A percentile compares a stretch with the other conserved stretches of the same genome.
Evolutionary conservation across 2,329 filamentous ascomycete genomes (phyloP).

Genomic region (Colletotrichum agaves): DNA sequence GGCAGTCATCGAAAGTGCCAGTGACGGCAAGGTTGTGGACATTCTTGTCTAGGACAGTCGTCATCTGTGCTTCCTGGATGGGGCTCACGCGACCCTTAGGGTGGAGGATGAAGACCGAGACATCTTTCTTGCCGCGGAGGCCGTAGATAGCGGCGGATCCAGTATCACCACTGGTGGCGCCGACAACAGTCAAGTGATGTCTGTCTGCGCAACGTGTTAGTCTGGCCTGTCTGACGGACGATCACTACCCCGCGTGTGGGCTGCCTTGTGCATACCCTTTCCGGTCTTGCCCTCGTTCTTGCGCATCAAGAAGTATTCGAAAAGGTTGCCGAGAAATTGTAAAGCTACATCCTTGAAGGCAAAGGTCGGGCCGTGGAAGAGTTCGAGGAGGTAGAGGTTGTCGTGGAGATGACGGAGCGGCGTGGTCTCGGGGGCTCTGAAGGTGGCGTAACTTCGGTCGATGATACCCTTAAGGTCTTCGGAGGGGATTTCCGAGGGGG

Average conservation of each 20-base stretch:
- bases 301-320: conserved; percentile 85
- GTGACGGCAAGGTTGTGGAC: conserved; percentile 92
- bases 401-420: conserved; percentile 82
- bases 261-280: conserved; percentile 50
- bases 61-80: conserved; percentile 98
- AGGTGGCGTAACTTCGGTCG: conserved; percentile 86
- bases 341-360: conserved; percentile 94
- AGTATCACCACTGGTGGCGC: conserved; percentile 88
- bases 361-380: conserved; percentile 96
- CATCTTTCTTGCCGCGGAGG: conserved; percentile 93
- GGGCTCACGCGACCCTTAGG: conserved; percentile 91
- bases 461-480: conserved; percentile 86
- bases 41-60: conserved; percentile 88
- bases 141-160: conserved; percentile 97
- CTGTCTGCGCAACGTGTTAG: conserved; percentile 60
- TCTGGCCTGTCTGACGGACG: background rate
- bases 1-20: conserved; percentile 96
- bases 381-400: conserved; percentile 87
- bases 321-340: conserved; percentile 96
- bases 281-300: conserved; percentile 77
- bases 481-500: conserved; percentile 81
- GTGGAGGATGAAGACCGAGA: conserved; percentile 94
- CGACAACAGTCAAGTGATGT: conserved; percentile 87
- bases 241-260: background rate
- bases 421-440: conserved; percentile 81